Evolutionary conservation across 768 basidiomycete species (phyloP).

Genomic region (Crassisporium funariophilum): DNA sequence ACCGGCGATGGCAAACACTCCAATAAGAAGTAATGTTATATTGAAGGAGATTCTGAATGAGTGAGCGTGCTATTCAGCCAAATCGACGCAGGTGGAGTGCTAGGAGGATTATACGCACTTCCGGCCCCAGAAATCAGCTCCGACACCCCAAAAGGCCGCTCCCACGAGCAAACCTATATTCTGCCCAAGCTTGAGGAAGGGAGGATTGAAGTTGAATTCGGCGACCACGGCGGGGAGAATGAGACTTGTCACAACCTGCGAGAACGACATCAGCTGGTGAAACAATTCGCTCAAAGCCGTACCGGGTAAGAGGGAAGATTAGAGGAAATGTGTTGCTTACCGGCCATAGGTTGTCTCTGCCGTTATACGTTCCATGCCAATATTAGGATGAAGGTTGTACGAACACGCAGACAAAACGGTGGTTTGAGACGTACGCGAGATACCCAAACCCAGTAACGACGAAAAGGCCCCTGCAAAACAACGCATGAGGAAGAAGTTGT

Average conservation of each 20-base stretch:
- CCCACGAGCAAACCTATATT: conserved; percentile 74
- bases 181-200: conserved; percentile 68
- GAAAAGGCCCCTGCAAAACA: conserved; percentile 27
- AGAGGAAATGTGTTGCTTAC: conserved; percentile 11
- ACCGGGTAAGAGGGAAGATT: neutral
- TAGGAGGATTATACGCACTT: conserved; percentile 35
- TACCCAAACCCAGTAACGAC: conserved; percentile 34
- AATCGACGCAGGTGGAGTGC: neutral
- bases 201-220: conserved; percentile 65
- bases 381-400: neutral
- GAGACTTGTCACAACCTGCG: conserved; percentile 35
- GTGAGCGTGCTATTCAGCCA: neutral
- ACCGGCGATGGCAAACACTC: conserved; percentile 63
- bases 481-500: neutral
- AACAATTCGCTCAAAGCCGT: too few relatives aligned
- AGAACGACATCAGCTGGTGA: neutral
- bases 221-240: conserved; percentile 64
- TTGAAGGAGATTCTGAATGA: conserved; percentile 67
- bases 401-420: too few relatives aligned
- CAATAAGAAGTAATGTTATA: conserved; percentile 66
- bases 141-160: conserved; percentile 68
- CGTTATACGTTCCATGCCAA: neutral
- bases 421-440: conserved; percentile 23
- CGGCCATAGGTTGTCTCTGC: conserved; percentile 32
- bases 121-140: conserved; percentile 73